Conservation (phyloP, 257 asterid species). For the Fraxinus excelsior region DNA sequence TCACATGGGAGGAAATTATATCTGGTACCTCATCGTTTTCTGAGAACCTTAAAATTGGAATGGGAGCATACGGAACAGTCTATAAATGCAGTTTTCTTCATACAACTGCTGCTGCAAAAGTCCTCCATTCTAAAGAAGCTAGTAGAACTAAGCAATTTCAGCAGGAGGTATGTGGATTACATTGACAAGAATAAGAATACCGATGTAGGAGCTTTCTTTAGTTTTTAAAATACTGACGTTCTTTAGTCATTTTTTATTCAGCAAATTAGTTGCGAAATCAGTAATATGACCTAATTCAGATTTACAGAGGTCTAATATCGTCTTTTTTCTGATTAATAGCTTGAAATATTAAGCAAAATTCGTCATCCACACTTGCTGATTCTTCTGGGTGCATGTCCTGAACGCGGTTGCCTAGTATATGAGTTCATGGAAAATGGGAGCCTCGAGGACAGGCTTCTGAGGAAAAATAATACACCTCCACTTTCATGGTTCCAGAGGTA, state of each 20-base stretch:
- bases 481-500: conserved; percentile 73
- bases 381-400: conserved; percentile 87
- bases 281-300: conserved; percentile 11
- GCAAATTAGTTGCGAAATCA: background rate
- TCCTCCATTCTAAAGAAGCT: conserved; percentile 67
- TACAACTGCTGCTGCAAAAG: conserved; percentile 81
- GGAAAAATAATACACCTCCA: conserved; percentile 57
- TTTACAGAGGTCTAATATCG: conserved; percentile 19
- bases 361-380: conserved; percentile 86
- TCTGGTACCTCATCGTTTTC: conserved; percentile 73
- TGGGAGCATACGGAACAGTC: conserved; percentile 89
- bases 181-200: background rate
- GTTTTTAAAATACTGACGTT: too few relatives aligned
- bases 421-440: conserved; percentile 94
- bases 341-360: conserved; percentile 74
- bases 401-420: conserved; percentile 71
- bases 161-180: conserved; percentile 65
- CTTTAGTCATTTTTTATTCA: background rate
- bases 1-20: conserved; percentile 80
- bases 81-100: conserved; percentile 80
- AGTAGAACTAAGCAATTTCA: conserved; percentile 64
- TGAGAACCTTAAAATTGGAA: conserved; percentile 72
- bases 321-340: conserved; percentile 42
- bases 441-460: conserved; percentile 67
- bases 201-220: background rate